These are phyloP conservation scores for Arthrobotrys entomopaga DNA, from an alignment of 2,329 filamentous ascomycete genomes.

Conservation along the genomic window DNA sequence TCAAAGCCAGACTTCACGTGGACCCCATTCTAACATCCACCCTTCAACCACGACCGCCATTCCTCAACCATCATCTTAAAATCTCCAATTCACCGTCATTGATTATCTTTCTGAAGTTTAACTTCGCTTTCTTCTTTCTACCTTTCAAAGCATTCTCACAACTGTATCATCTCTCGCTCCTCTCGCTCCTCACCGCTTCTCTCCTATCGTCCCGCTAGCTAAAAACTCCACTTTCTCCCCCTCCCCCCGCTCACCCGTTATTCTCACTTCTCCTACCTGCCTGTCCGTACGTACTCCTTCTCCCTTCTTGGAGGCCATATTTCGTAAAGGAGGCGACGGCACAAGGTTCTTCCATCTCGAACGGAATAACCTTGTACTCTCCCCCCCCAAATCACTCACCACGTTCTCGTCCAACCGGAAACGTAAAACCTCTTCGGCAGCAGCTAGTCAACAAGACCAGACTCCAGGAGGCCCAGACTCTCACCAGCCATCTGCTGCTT, in stretches of 20 bases:
- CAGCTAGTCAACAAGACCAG: constrained; percentile 29
- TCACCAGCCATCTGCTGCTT: constrained; percentile 10
- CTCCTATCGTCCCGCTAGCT: background rate
- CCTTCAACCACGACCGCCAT: background rate
- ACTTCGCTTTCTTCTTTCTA: background rate
- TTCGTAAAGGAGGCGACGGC: constrained; percentile 26
- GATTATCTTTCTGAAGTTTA: background rate
- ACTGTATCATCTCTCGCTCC: background rate
- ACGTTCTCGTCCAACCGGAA: constrained; percentile 51
- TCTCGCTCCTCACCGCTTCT: background rate
- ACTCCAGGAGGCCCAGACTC: constrained; percentile 30
- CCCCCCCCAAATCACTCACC: constrained; percentile 28
- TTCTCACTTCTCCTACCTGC: background rate
- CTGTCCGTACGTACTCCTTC: constrained; percentile 3
- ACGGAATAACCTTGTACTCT: constrained; percentile 48
- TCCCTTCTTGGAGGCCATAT: background rate
- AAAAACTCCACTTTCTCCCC: background rate
- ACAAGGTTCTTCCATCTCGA: constrained; percentile 47
- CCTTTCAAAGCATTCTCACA: background rate
- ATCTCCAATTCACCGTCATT: background rate
- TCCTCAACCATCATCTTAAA: background rate
- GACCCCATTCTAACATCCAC: constrained; percentile 14
- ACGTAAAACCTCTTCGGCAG: constrained; percentile 46
- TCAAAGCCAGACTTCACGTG: constrained; percentile 42
- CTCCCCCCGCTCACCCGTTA: no score